phyloP scores from a whole-genome alignment of 805 yeast species.

The Ogataea populi-albae region DNA sequence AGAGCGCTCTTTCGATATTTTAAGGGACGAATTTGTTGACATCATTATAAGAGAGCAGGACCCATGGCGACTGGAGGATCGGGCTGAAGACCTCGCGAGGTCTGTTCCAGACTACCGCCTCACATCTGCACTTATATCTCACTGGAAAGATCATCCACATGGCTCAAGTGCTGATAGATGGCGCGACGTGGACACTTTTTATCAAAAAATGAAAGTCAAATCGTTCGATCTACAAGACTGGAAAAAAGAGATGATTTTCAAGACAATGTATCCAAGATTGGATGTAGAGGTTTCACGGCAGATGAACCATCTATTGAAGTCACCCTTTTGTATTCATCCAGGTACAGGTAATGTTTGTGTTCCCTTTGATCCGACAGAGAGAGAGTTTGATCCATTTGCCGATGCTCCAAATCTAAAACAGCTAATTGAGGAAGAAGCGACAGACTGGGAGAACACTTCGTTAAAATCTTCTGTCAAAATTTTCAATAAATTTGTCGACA shows the following conservation, averaged over 20 bases:
- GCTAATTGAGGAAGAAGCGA: conserved; percentile 61
- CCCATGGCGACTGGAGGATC: conserved; percentile 68
- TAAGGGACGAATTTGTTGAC: conserved; percentile 61
- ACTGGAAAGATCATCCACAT: conserved; percentile 57
- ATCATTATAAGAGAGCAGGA: conserved; percentile 78
- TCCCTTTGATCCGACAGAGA: conserved; percentile 57
- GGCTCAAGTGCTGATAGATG: conserved; percentile 66
- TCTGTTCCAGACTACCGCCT: conserved; percentile 62
- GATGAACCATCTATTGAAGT: conserved; percentile 85
- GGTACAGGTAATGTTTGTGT: conserved; percentile 95
- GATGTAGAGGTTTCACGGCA: conserved; percentile 92
- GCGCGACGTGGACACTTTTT: conserved; percentile 65
- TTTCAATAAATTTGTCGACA: conserved; percentile 61
- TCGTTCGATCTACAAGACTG: conserved; percentile 54
- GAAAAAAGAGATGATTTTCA: conserved; percentile 76
- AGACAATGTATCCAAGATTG: conserved; percentile 82
- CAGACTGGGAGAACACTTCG: conserved; percentile 62
- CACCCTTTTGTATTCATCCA: conserved; percentile 97
- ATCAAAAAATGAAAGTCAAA: conserved; percentile 34
- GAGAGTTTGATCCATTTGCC: conserved; percentile 68
- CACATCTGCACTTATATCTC: conserved; percentile 47
- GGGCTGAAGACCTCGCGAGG: conserved; percentile 54
- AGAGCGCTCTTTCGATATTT: conserved; percentile 66
- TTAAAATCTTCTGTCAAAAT: conserved; percentile 67
- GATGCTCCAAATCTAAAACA: conserved; percentile 70